These are phyloP conservation scores for Mycena chlorophos DNA, from an alignment of 768 basidiomycete genomes.

Conservation along the genomic window DNA sequence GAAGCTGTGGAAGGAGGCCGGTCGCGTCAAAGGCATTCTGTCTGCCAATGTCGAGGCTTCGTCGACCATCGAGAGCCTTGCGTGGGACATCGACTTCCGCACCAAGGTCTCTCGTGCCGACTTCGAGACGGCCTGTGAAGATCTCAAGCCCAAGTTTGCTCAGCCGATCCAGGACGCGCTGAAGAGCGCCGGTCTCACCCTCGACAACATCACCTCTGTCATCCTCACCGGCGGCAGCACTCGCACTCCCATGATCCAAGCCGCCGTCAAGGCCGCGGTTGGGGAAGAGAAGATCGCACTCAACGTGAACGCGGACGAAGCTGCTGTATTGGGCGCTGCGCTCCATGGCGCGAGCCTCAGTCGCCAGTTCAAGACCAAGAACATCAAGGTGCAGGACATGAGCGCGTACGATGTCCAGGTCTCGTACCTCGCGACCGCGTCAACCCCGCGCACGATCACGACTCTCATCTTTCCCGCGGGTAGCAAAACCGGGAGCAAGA, in stretches of 20 bases:
- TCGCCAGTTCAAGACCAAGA: conserved; percentile 92
- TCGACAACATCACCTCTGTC: conserved; percentile 82
- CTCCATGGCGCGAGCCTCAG: conserved; percentile 88
- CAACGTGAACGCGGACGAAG: conserved; percentile 97
- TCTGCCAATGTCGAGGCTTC: conserved; percentile 87
- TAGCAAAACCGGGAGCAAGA: conserved; percentile 77
- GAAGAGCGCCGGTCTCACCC: conserved; percentile 58
- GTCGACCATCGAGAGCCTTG: conserved; percentile 82
- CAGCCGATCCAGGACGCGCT: conserved; percentile 78
- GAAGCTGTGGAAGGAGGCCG: conserved; percentile 93
- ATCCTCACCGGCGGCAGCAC: conserved; percentile 92
- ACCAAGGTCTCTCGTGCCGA: conserved; percentile 70
- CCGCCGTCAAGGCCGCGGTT: conserved; percentile 73
- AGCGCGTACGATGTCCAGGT: conserved; percentile 73
- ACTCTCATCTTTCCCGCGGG: conserved; percentile 77
- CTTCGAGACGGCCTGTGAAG: conserved; percentile 76
- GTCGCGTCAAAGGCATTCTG: conserved; percentile 85
- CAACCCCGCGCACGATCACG: conserved; percentile 65
- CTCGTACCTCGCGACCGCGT: conserved; percentile 67
- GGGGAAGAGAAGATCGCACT: conserved; percentile 88
- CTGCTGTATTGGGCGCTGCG: conserved; percentile 89
- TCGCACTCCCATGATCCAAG: conserved; percentile 88
- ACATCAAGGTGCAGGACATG: conserved; percentile 82
- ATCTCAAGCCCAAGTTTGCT: conserved; percentile 62
- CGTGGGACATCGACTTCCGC: conserved; percentile 89